Evolutionary conservation across 345 rosid genomes (phyloP).

Genomic region (Lagerstroemia speciosa): DNA sequence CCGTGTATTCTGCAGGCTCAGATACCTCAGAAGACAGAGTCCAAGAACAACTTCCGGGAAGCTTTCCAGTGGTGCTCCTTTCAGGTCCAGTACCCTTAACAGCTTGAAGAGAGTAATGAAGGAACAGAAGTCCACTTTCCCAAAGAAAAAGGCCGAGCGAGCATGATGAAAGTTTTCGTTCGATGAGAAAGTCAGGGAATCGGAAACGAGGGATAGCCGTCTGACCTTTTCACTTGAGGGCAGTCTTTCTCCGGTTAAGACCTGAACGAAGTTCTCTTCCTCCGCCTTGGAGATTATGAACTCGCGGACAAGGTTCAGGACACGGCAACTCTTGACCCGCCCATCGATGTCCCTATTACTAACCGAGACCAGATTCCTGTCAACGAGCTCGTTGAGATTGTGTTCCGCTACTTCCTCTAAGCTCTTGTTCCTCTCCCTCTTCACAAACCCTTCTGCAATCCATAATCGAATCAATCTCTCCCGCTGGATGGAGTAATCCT

Average conservation of each 20-base stretch:
- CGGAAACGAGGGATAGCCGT: neutral
- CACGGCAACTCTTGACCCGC: conserved; percentile 7
- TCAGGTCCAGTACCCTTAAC: conserved; percentile 2
- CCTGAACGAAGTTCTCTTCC: conserved; percentile 3
- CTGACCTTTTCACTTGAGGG: neutral
- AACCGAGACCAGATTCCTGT: conserved; percentile 8
- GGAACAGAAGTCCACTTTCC: too few species aligned
- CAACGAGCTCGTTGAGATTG: conserved; percentile 11
- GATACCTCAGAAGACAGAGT: conserved; percentile 13
- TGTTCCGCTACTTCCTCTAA: conserved; percentile 10
- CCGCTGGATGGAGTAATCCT: conserved; percentile 1
- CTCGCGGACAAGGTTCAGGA: conserved; percentile 7
- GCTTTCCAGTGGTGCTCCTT: neutral
- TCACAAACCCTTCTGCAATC: conserved; percentile 19
- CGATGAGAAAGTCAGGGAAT: too few species aligned
- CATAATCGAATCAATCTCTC: conserved; percentile 12
- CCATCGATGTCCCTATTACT: neutral
- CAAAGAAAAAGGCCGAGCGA: neutral
- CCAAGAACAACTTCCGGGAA: conserved; percentile 5
- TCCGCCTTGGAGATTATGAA: neutral
- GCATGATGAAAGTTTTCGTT: neutral
- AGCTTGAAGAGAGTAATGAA: neutral
- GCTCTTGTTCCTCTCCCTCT: neutral
- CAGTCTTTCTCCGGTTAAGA: neutral
- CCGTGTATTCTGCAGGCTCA: conserved; percentile 27